These are phyloP conservation scores for Leccinum rimulosum DNA, from an alignment of 768 basidiomycete genomes.

Conservation along the genomic window DNA sequence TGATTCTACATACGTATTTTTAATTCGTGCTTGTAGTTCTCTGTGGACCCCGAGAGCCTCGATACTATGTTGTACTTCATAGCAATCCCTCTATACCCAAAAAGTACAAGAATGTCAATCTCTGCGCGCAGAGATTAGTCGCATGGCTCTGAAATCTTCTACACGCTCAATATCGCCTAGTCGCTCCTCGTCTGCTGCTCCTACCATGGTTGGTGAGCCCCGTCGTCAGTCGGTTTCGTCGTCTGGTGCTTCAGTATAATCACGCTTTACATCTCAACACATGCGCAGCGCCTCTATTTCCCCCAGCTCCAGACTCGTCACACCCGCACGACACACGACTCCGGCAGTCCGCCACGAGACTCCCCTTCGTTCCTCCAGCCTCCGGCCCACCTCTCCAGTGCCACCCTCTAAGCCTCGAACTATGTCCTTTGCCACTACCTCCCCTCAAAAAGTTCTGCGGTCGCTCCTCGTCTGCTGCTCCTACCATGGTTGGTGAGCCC, in stretches of 20 bases:
- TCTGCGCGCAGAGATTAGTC: conserved; percentile 63
- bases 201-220: conserved; percentile 17
- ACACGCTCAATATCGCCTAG: conserved; percentile 22
- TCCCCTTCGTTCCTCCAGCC: conserved; percentile 28
- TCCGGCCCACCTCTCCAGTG: conserved; percentile 31
- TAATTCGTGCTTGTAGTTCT: no score
- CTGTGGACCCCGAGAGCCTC: no score
- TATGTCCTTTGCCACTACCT: conserved; percentile 44
- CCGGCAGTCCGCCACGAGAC: conserved; percentile 31
- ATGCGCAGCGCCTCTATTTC: conserved; percentile 54
- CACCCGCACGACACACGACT: conserved; percentile 30
- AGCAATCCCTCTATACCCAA: conserved; percentile 62
- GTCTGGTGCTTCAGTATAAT: conserved; percentile 34
- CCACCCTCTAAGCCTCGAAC: conserved; percentile 44
- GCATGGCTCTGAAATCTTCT: conserved; percentile 39
- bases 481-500: no score
- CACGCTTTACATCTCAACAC: conserved; percentile 53
- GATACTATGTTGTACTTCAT: conserved; percentile 1
- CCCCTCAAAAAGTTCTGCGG: conserved; percentile 57
- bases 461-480: no score
- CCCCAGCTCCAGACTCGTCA: conserved; percentile 33
- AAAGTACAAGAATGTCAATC: conserved; percentile 71
- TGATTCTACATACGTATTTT: no score
- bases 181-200: conserved; percentile 29
- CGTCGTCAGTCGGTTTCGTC: conserved; percentile 34